Base-by-base conservation (phyloP, 148 eudicot genomes). In the Gaultheria prostrata region DNA sequence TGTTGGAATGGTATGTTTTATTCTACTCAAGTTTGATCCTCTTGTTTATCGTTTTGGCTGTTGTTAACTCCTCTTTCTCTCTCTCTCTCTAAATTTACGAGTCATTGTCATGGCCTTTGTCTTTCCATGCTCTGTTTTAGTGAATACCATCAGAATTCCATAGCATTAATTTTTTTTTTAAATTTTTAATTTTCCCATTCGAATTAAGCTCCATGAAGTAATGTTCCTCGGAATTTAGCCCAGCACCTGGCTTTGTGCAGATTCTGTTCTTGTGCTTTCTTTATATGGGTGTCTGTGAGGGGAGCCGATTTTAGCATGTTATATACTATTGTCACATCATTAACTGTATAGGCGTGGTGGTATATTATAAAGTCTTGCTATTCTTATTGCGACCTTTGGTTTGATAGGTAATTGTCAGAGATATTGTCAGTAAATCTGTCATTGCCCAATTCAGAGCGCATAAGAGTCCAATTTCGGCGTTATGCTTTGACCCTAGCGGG, bases 401-500 rank as follows among this genome's bases (percentile, higher is more conserved):
- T 69, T 77, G 46, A 20, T 91, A 94, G 98, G 98, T 95, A 49
- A 90, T 95, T 72, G 95, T 95, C 43, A 89, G 91, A 86, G 98
- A 95, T 74, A 84, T 90, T 77, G 91, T 92, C 39, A 87, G 89
- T 79, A 93, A 92, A 89, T 85, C 89, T 78, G 90, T 94, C 61
- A 86, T 95, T 82, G 83, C 98, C 26, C 98, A 95, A 83, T 95
- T 95, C 83, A 93, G 89, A 85, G 98, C 98, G 56, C 98, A 93
- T 73, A 88, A 89, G 76, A 93, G 95, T 81, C 92, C 96, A 76
- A 95, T 95, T 78, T 89, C 93, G 30, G 90, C 98, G 10, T 87
- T 95, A 83, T 92, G 95, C 83, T 95, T 95, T 87, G 98, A 95
- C 90, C 95, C 95, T 33, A 95, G 98, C 83, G 98, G 98, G 54